Conservation (phyloP, 805 yeast species). For the Ogataea polymorpha region DNA sequence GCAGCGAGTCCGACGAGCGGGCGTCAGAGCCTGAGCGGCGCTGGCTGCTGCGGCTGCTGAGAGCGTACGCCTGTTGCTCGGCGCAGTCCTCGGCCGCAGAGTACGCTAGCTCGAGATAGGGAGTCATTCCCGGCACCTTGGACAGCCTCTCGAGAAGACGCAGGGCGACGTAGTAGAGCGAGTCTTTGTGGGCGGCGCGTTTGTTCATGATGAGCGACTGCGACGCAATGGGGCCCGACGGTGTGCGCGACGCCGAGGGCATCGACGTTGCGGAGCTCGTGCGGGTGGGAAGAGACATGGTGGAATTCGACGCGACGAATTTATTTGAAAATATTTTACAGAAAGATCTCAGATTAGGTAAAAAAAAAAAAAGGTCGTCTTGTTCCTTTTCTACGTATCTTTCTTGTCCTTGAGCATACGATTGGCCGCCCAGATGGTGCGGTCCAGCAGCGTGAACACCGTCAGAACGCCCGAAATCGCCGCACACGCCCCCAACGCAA, state of each 20-base stretch:
- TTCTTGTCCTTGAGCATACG: constrained; percentile 69
- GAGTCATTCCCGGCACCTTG: constrained; percentile 62
- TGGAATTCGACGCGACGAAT: constrained; percentile 5
- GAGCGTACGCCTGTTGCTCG: constrained; percentile 61
- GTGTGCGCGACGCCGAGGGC: constrained; percentile 28
- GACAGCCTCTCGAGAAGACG: constrained; percentile 54
- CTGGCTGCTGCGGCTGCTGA: constrained; percentile 17
- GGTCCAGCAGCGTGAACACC: constrained; percentile 84
- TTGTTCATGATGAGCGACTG: constrained; percentile 55
- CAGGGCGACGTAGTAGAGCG: constrained; percentile 65
- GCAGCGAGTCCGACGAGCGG: constrained; percentile 15
- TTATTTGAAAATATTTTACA: not conserved
- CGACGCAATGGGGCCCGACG: constrained; percentile 45
- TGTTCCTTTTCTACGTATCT: constrained; percentile 31
- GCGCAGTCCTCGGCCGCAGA: constrained; percentile 64
- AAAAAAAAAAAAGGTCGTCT: too few species aligned
- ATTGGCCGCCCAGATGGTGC: constrained; percentile 87
- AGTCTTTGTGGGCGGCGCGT: constrained; percentile 59
- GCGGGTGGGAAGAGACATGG: constrained; percentile 16
- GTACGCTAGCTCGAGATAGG: constrained; percentile 63
- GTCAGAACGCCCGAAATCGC: constrained; percentile 93
- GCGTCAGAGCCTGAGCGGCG: constrained; percentile 2
- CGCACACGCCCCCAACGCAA: constrained; percentile 76
- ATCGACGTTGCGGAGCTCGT: constrained; percentile 24
- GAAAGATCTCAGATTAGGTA: not conserved